Evolutionary conservation across 2,329 filamentous ascomycete species (phyloP).

Genomic region (Fusarium foetens): DNA sequence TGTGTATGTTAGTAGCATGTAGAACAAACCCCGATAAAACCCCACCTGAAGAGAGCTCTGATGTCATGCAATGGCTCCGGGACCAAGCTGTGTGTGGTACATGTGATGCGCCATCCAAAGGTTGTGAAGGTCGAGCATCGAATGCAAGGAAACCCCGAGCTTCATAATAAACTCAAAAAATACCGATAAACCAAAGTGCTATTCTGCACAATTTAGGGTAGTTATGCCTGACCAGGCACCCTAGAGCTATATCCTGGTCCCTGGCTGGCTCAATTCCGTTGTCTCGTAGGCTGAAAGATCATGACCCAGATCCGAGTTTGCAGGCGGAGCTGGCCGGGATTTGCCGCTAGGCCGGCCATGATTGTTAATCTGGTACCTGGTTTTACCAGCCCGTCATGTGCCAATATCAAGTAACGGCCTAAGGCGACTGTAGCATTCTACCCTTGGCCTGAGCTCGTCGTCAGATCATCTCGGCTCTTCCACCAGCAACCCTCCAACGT

Average conservation of each 20-base stretch:
- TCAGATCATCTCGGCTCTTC: slow-evolving; percentile 43
- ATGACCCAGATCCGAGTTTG: slow-evolving; percentile 32
- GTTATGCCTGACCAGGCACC: slow-evolving; percentile 4
- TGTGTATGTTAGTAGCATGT: too few relatives aligned
- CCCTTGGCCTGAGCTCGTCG: slow-evolving; percentile 12
- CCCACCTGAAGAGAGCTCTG: slow-evolving; percentile 7
- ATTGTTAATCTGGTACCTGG: slow-evolving; percentile 33
- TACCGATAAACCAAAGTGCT: background rate
- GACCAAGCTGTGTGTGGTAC: background rate
- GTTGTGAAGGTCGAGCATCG: background rate
- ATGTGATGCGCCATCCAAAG: background rate
- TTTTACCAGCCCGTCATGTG: accelerated
- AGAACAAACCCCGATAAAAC: background rate
- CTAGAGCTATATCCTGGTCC: slow-evolving; percentile 18
- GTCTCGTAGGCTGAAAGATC: slow-evolving; percentile 30
- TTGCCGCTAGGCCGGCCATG: slow-evolving; percentile 29
- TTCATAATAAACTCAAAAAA: background rate
- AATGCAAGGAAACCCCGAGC: background rate
- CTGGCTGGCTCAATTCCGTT: slow-evolving; percentile 22
- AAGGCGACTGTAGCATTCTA: slow-evolving; percentile 2
- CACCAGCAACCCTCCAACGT: slow-evolving; percentile 40
- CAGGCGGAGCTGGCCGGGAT: slow-evolving; percentile 38
- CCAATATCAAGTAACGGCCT: slow-evolving; percentile 14
- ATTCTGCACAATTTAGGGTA: slow-evolving; percentile 2
- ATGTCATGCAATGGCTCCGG: slow-evolving; percentile 7